Evolutionary conservation across 108 stramenopile genomes (phyloP), one percentile per base, ranked within the genome.

Genomic region (Conticribra weissflogii): DNA sequence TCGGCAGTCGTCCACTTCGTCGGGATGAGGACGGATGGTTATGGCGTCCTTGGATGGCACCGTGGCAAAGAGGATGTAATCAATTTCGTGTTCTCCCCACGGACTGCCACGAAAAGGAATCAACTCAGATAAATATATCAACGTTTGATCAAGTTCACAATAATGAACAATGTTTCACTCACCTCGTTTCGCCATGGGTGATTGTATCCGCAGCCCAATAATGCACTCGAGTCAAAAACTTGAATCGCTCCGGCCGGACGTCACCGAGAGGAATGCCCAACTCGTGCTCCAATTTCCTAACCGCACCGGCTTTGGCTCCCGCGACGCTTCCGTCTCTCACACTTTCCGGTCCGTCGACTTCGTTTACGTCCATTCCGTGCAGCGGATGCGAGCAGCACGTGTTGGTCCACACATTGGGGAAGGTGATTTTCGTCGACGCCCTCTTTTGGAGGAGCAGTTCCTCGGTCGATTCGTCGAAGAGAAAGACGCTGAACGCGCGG

Each of bases 1-100:
- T 31, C 83, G 76, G 19, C 80, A 52, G 25, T 68, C 96, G 34
- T 83, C 80, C 2, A 98, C 97, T 78, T 99, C 99, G 36, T 99
- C 96, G 24, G 92, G 86, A 62, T 97, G 89, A 0, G 93, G 95
- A 2, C 78, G 66, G 19, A 98, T 46, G 12, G 83, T 86, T 0
- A 97, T 62, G 9, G 65, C 77, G 7, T 79, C 66, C 59, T 90
- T 92, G 75, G 63, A 61, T 22, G 79, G 75, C 17, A 96, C 75
- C 3, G 71, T 72, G 58, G 73, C 78, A 70, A 98, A 90, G 30
- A 99, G 89, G 41, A 98, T 90, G 74, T 98, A 98, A 72, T 99
- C 99, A 63, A 99, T 97, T 77, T 99, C 99, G 66, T 99, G 98
- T 56, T 99, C 99, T 41, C 99, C 98, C 99, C 99, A 99, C 0